Percentiles rank a stretch among this genome's conserved stretches.
phyloP scores from a whole-genome alignment of 2,329 filamentous ascomycete species.

The Claviceps cyperi region DNA sequence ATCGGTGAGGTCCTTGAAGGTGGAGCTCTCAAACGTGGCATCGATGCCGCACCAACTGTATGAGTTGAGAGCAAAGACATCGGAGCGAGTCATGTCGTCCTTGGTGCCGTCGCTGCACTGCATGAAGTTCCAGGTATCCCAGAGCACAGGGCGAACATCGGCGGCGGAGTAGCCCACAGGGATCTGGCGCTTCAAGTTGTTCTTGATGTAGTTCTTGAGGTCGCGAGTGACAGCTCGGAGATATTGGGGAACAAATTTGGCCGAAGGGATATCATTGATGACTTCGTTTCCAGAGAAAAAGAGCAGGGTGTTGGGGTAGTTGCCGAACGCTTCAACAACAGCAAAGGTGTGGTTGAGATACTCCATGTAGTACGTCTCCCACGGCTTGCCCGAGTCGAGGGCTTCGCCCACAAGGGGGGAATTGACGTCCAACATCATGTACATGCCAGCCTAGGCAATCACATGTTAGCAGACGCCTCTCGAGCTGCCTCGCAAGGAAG shows the following conservation, averaged over 20 bases:
- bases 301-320: conserved; percentile 51
- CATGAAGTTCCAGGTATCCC: conserved; percentile 65
- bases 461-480: not conserved
- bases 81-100: conserved; percentile 48
- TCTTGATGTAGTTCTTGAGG: conserved; percentile 67
- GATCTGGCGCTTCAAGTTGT: conserved; percentile 51
- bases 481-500: not conserved
- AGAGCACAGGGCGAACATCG: conserved; percentile 58
- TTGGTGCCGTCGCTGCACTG: conserved; percentile 45
- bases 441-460: conserved; percentile 40
- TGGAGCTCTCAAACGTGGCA: conserved; percentile 46
- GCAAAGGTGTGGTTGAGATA: conserved; percentile 55
- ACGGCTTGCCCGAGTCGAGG: conserved; percentile 39
- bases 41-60: conserved; percentile 55
- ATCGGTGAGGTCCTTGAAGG: conserved; percentile 47
- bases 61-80: conserved; percentile 63
- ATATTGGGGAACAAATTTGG: conserved; percentile 51
- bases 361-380: conserved; percentile 41
- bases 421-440: conserved; percentile 56
- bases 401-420: conserved; percentile 45
- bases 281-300: conserved; percentile 75
- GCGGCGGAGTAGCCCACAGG: conserved; percentile 72
- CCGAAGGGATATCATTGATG: conserved; percentile 50
- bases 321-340: conserved; percentile 51
- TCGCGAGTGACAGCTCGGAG: conserved; percentile 62